These are phyloP conservation scores for Hyaloperonospora arabidopsidis DNA, from an alignment of 352 stramenopile genomes.

Conservation along the genomic window DNA sequence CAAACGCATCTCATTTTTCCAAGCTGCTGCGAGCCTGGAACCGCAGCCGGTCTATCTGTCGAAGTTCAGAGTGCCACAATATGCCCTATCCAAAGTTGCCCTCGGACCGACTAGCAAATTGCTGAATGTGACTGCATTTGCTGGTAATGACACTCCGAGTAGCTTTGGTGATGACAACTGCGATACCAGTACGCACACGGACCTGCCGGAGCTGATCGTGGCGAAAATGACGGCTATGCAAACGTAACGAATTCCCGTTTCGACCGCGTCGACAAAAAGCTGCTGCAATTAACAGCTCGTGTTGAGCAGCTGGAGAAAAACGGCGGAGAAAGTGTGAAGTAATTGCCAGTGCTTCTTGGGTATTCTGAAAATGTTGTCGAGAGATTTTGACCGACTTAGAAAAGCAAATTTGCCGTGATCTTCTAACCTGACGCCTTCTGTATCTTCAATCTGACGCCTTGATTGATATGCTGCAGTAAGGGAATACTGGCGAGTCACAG, in stretches of 20 bases:
- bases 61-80: slow-evolving; percentile 44
- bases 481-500: too few relatives aligned
- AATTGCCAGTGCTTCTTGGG: neutral
- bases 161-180: slow-evolving; percentile 1
- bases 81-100: slow-evolving; percentile 1
- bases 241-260: slow-evolving; percentile 41
- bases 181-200: slow-evolving; percentile 4
- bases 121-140: slow-evolving; percentile 4
- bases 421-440: too few relatives aligned
- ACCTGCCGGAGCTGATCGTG: slow-evolving; percentile 21
- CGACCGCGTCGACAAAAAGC: slow-evolving; percentile 36
- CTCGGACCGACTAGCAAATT: neutral
- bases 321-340: slow-evolving; percentile 7
- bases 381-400: too few relatives aligned
- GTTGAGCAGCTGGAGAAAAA: slow-evolving; percentile 37
- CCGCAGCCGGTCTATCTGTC: slow-evolving; percentile 36
- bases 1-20: slow-evolving; percentile 41
- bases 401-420: too few relatives aligned
- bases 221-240: slow-evolving; percentile 35
- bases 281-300: slow-evolving; percentile 29
- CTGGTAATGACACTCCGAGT: slow-evolving; percentile 13
- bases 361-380: too few relatives aligned
- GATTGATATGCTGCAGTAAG: too few relatives aligned
- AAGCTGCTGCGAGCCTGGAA: slow-evolving; percentile 21
- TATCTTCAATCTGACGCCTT: too few relatives aligned